A percentile compares a stretch with the other conserved stretches of the same genome.
phyloP scores from a whole-genome alignment of 306 rosid genomes.

The Lotus japonicus region DNA sequence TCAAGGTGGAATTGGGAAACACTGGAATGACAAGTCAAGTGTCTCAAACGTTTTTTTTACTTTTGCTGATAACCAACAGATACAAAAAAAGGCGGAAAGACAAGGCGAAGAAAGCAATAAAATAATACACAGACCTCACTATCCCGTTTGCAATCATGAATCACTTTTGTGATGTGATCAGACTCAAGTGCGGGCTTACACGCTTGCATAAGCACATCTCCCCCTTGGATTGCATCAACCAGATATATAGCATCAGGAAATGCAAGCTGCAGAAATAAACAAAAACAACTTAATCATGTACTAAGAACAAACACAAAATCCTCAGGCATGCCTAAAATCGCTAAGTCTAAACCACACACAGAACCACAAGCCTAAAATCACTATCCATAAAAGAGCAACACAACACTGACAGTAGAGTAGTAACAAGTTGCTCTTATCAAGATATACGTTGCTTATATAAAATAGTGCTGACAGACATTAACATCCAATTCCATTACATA shows the following conservation, averaged over 20 bases:
- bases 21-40: constrained; percentile 7
- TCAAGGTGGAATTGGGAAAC: background rate
- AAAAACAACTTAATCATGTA: background rate
- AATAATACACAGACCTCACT: constrained; percentile 73
- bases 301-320: background rate
- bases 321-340: background rate
- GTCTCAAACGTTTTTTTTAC: background rate
- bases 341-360: too few relatives aligned
- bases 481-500: background rate
- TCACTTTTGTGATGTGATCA: constrained; percentile 77
- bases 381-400: background rate
- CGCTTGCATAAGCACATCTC: constrained; percentile 68
- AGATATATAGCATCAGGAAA: constrained; percentile 90
- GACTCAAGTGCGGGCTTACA: constrained; percentile 99
- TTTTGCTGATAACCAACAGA: background rate
- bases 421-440: background rate
- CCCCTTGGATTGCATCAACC: constrained; percentile 90
- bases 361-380: background rate
- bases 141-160: constrained; percentile 99
- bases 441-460: background rate
- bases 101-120: background rate
- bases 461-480: background rate
- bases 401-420: background rate
- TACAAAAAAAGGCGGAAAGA: background rate
- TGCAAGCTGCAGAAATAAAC: constrained; percentile 64